These are phyloP conservation scores for Saccharomyces hybrid DNA, from an alignment of 1,139 yeast species.

Conservation along the genomic window DNA sequence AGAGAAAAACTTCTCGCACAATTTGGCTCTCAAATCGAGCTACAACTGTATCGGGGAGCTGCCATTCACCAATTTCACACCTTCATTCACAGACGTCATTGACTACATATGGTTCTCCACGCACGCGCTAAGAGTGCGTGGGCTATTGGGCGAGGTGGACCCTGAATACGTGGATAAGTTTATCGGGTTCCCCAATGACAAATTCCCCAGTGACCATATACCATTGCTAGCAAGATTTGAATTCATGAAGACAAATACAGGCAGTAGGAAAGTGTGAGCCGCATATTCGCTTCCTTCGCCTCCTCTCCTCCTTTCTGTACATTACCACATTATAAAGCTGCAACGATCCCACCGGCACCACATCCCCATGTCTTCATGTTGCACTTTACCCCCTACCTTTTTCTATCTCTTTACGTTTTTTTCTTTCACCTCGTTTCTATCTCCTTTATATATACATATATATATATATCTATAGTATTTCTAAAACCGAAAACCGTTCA, in stretches of 20 bases:
- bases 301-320: background rate
- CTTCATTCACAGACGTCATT: constrained; percentile 84
- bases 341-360: background rate
- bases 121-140: constrained; percentile 67
- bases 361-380: background rate
- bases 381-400: background rate
- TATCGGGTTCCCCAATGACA: constrained; percentile 90
- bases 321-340: background rate
- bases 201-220: constrained; percentile 91
- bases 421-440: background rate
- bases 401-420: background rate
- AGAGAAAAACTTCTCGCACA: constrained; percentile 78
- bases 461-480: background rate
- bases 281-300: background rate
- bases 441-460: background rate
- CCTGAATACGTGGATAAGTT: constrained; percentile 63
- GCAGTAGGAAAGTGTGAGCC: constrained; percentile 26
- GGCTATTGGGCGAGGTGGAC: constrained; percentile 79
- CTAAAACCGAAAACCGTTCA: background rate
- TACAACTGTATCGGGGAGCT: constrained; percentile 80
- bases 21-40: constrained; percentile 75
- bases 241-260: constrained; percentile 45
- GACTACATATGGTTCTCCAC: constrained; percentile 96
- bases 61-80: constrained; percentile 90
- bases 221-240: constrained; percentile 74